Conservation (phyloP, 1,284 basidiomycete species). For the Laetiporus sulphureus region DNA sequence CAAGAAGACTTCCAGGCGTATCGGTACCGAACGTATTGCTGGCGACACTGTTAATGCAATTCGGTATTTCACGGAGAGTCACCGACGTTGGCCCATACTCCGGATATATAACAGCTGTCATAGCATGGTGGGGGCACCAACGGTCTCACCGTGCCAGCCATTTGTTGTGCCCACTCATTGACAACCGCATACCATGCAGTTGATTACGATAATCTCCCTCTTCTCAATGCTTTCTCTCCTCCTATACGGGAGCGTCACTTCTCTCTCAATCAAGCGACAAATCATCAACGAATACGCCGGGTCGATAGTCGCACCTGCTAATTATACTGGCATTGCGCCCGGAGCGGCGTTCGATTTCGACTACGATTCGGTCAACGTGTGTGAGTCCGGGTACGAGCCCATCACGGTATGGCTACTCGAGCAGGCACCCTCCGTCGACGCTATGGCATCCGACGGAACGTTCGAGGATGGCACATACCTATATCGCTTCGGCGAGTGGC, state of each 20-base stretch:
- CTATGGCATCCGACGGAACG: slow-evolving; percentile 10
- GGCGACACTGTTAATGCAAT: too few species aligned
- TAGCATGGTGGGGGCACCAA: too few species aligned
- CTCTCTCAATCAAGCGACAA: slow-evolving; percentile 3
- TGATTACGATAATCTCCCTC: too few species aligned
- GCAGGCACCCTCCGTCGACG: slow-evolving; percentile 6
- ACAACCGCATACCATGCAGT: too few species aligned
- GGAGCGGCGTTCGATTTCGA: slow-evolving; percentile 13
- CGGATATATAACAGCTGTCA: too few species aligned
- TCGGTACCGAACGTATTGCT: too few species aligned
- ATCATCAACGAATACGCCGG: too few species aligned
- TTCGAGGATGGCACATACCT: slow-evolving; percentile 14
- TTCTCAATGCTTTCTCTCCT: not conserved
- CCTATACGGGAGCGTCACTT: slow-evolving; percentile 1
- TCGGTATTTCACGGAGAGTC: too few species aligned
- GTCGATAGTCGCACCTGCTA: slow-evolving; percentile 10
- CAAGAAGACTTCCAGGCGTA: too few species aligned
- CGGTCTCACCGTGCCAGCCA: too few species aligned
- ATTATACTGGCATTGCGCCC: slow-evolving; percentile 10
- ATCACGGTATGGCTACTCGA: slow-evolving; percentile 16
- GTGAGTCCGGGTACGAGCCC: slow-evolving; percentile 17
- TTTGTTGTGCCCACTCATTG: too few species aligned
- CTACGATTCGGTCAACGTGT: slow-evolving; percentile 14
- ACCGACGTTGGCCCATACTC: too few species aligned
- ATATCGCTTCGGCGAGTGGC: slow-evolving; percentile 16